These are phyloP conservation scores for Calonectria leucothoes DNA, from an alignment of 2,329 filamentous ascomycete species.

Conservation along the genomic window DNA sequence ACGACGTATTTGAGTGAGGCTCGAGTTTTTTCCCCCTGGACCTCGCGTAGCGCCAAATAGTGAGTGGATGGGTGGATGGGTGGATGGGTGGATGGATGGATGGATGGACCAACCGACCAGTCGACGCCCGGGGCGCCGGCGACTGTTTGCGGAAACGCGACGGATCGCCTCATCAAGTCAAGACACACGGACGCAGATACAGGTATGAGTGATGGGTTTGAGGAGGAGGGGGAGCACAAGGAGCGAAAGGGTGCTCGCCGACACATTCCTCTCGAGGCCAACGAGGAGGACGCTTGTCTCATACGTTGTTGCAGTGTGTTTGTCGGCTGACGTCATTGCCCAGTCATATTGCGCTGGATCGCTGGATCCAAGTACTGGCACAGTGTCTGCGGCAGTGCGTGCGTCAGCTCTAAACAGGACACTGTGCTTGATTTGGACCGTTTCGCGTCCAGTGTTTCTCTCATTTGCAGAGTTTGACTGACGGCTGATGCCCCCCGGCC, in stretches of 20 bases:
- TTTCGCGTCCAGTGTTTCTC: constrained; percentile 22
- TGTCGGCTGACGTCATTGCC: constrained; percentile 38
- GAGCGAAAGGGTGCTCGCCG: not conserved
- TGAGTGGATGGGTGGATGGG: constrained; percentile 1
- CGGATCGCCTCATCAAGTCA: not conserved
- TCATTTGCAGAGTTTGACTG: constrained; percentile 8
- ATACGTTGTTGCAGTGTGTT: constrained; percentile 21
- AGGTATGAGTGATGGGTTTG: constrained; percentile 4
- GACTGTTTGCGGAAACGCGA: constrained; percentile 1
- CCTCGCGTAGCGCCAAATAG: constrained; percentile 26
- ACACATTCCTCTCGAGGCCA: constrained; percentile 13
- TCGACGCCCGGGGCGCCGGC: constrained; percentile 9
- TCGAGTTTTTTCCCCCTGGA: constrained; percentile 24
- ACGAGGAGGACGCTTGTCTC: constrained; percentile 25
- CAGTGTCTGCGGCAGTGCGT: constrained; percentile 31
- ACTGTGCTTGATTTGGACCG: constrained; percentile 31
- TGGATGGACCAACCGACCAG: constrained; percentile 7
- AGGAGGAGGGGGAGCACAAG: not conserved
- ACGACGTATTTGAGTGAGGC: constrained; percentile 9
- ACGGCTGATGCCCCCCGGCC: not conserved
- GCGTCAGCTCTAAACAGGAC: constrained; percentile 19
- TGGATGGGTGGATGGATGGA: not conserved
- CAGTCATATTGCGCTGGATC: constrained; percentile 38
- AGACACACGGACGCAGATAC: not conserved
- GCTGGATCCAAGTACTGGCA: constrained; percentile 30